These are phyloP conservation scores for Rugonectria rugulosa DNA, from an alignment of 2,329 filamentous ascomycete species.

Conservation along the genomic window DNA sequence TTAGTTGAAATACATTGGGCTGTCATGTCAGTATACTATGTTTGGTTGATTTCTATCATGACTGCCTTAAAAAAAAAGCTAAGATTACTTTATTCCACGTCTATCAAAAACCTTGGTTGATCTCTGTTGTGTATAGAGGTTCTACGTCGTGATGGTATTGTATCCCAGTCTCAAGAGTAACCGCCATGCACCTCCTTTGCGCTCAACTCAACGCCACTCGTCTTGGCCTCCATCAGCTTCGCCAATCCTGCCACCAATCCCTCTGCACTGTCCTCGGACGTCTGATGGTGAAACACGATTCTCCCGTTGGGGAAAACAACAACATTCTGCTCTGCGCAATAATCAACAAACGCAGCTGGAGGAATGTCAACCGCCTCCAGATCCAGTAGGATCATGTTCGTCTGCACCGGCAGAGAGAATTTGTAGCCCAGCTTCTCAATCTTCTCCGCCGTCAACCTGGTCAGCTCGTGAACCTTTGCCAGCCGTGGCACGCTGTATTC, in stretches of 20 bases:
- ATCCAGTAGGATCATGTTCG: constrained; percentile 39
- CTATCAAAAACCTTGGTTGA: too few species aligned
- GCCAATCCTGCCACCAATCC: constrained; percentile 4
- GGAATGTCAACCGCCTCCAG: constrained; percentile 28
- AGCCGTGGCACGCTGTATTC: constrained; percentile 33
- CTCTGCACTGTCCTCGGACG: constrained; percentile 5
- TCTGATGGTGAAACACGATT: constrained; percentile 22
- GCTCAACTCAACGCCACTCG: constrained; percentile 3
- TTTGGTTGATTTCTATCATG: too few species aligned
- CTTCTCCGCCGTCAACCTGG: constrained; percentile 25
- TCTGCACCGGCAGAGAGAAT: constrained; percentile 37
- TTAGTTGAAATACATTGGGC: too few species aligned
- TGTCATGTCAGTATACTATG: too few species aligned
- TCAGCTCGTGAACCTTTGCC: constrained; percentile 28
- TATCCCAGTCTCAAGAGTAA: constrained; percentile 8
- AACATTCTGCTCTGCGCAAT: constrained; percentile 15
- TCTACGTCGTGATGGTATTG: too few species aligned
- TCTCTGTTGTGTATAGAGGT: too few species aligned
- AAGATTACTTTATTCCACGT: too few species aligned
- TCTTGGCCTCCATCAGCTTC: constrained; percentile 18
- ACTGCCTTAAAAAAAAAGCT: too few species aligned
- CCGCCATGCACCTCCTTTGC: constrained; percentile 14
- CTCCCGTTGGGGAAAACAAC: constrained; percentile 18
- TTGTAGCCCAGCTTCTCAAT: constrained; percentile 30
- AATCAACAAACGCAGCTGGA: constrained; percentile 27